These are phyloP conservation scores for Areca catechu DNA, from an alignment of 176 grass and related monocot species.

Conservation along the genomic window DNA sequence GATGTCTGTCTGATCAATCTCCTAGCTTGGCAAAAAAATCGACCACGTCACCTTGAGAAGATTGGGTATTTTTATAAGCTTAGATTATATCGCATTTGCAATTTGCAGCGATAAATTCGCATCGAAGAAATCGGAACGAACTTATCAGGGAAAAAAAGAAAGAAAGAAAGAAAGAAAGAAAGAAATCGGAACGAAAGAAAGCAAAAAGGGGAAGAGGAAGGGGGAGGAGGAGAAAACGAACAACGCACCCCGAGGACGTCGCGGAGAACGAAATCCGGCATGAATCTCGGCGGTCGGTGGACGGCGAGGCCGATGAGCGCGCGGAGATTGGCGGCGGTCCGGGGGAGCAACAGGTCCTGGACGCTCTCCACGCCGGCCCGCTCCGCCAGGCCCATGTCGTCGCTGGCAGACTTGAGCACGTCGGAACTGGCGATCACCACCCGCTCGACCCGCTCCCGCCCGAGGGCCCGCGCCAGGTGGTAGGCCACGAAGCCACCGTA, in stretches of 20 bases:
- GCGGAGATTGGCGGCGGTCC: slow-evolving; percentile 23
- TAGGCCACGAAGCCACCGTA: slow-evolving; percentile 90
- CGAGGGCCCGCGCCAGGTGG: slow-evolving; percentile 54
- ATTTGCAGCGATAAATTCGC: too few species aligned
- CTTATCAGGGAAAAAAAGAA: too few species aligned
- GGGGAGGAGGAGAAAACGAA: too few species aligned
- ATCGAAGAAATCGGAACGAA: too few species aligned
- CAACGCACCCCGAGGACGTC: slow-evolving; percentile 39
- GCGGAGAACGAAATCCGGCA: slow-evolving; percentile 52
- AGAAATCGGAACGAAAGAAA: too few species aligned
- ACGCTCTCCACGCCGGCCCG: slow-evolving; percentile 30
- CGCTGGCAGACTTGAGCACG: slow-evolving; percentile 55
- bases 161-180: too few species aligned
- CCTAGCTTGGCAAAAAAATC: too few species aligned
- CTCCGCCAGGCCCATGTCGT: slow-evolving; percentile 42
- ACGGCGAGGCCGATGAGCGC: slow-evolving; percentile 26
- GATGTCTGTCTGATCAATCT: too few species aligned
- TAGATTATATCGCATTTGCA: too few species aligned
- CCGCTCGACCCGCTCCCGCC: slow-evolving; percentile 24
- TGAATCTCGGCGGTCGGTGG: slow-evolving; percentile 32
- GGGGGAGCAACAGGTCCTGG: slow-evolving; percentile 49
- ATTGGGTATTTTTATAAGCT: too few species aligned
- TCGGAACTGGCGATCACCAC: slow-evolving; percentile 90
- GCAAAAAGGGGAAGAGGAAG: too few species aligned
- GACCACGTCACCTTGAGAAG: too few species aligned